A percentile compares a stretch with the other conserved stretches of the same genome.
phyloP scores from a whole-genome alignment of 164 flowering plant genomes.

The Chimonanthus praecox region DNA sequence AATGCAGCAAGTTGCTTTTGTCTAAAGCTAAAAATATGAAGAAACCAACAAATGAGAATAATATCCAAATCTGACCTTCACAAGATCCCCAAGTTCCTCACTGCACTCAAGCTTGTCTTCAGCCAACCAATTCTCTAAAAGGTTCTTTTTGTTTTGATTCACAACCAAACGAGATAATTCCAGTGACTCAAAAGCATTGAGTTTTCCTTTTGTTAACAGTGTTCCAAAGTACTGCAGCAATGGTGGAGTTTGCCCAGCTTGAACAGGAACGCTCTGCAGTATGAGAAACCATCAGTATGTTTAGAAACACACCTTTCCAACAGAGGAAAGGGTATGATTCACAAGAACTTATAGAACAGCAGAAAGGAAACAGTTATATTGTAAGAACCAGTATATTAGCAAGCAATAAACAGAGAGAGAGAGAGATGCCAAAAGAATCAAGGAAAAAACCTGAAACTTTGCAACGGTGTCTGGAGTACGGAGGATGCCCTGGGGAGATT shows the following conservation, averaged over 20 bases:
- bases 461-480: slow-evolving; percentile 99
- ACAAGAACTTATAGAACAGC: not conserved
- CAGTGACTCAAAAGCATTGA: slow-evolving; percentile 93
- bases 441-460: slow-evolving; percentile 77
- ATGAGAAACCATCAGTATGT: not conserved
- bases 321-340: not conserved
- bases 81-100: slow-evolving; percentile 99
- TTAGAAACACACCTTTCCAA: not conserved
- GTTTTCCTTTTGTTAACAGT: slow-evolving; percentile 87
- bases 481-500: slow-evolving; percentile 96
- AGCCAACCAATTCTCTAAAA: slow-evolving; percentile 96
- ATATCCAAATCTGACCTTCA: slow-evolving; percentile 53
- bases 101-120: slow-evolving; percentile 98
- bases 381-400: too few relatives aligned
- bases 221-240: slow-evolving; percentile 96
- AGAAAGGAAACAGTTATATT: not conserved
- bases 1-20: not conserved
- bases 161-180: slow-evolving; percentile 97
- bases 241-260: slow-evolving; percentile 98
- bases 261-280: slow-evolving; percentile 97
- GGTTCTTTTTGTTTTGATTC: slow-evolving; percentile 95
- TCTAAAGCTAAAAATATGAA: not conserved
- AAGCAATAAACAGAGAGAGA: not conserved
- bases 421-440: not conserved
- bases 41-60: not conserved